Evolutionary conservation across 129 eudicot species (phyloP).

Genomic region (Pittosporum tobira): DNA sequence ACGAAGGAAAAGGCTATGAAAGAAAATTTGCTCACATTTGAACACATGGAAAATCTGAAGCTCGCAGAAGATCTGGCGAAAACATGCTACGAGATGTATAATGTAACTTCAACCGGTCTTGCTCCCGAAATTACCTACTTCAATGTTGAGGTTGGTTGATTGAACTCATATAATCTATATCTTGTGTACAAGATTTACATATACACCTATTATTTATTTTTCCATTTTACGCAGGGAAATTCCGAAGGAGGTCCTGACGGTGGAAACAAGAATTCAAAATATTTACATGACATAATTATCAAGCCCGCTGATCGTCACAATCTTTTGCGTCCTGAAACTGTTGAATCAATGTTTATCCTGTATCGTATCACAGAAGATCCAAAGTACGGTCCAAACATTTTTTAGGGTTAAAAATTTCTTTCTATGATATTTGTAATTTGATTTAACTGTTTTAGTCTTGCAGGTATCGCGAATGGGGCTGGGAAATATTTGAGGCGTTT

Average conservation of each 20-base stretch:
- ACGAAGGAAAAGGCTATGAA: slow-evolving; percentile 62
- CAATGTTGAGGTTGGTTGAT: slow-evolving; percentile 55
- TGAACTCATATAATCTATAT: neutral
- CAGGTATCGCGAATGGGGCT: slow-evolving; percentile 96
- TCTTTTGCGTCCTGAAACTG: slow-evolving; percentile 93
- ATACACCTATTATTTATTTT: slow-evolving; percentile 1
- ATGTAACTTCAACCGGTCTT: slow-evolving; percentile 89
- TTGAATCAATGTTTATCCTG: slow-evolving; percentile 75
- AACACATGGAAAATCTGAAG: slow-evolving; percentile 78
- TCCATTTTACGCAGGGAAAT: slow-evolving; percentile 42
- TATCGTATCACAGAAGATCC: slow-evolving; percentile 92
- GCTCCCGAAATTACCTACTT: slow-evolving; percentile 96
- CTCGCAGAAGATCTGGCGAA: slow-evolving; percentile 92
- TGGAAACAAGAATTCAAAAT: slow-evolving; percentile 77
- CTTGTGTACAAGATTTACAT: neutral
- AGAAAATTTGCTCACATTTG: slow-evolving; percentile 57
- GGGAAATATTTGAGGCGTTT: slow-evolving; percentile 91
- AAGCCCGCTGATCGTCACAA: slow-evolving; percentile 91
- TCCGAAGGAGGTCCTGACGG: slow-evolving; percentile 68
- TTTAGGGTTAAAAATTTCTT: neutral
- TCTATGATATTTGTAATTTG: neutral
- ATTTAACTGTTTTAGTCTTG: slow-evolving; percentile 13
- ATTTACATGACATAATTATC: slow-evolving; percentile 67
- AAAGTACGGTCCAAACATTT: slow-evolving; percentile 39
- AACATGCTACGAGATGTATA: slow-evolving; percentile 84